Percentiles rank a stretch among this genome's conserved stretches.
Conservation (phyloP, 148 eudicot genomes). For the Diospyros kaki region DNA sequence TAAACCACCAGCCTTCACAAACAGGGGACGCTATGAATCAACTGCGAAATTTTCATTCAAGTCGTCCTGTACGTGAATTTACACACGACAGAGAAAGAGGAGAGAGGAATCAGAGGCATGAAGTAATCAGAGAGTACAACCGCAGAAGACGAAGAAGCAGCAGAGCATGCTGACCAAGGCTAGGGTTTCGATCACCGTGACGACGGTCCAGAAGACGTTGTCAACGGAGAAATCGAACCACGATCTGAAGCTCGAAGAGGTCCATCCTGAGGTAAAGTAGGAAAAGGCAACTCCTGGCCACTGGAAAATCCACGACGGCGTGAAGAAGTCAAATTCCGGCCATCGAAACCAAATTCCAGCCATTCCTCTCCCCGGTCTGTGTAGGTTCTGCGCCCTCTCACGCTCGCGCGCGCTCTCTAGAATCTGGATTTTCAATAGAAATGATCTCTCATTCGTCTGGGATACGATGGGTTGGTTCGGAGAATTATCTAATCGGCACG, state of each 20-base stretch:
- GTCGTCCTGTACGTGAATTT: too few species aligned
- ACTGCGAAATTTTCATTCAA: too few species aligned
- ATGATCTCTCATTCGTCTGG: too few species aligned
- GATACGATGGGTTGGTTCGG: too few species aligned
- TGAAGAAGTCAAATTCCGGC: constrained; percentile 28
- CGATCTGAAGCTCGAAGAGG: constrained; percentile 27
- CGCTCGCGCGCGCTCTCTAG: background rate
- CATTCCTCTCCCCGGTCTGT: constrained; percentile 11
- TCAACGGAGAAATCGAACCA: constrained; percentile 49
- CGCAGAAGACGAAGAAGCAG: constrained; percentile 53
- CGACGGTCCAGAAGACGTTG: constrained; percentile 42
- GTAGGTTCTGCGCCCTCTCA: background rate
- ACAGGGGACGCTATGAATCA: too few species aligned
- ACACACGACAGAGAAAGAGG: too few species aligned
- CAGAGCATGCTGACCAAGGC: constrained; percentile 44
- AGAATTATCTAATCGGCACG: too few species aligned
- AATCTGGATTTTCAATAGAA: background rate
- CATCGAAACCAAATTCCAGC: constrained; percentile 22
- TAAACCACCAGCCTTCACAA: too few species aligned
- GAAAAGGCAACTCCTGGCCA: constrained; percentile 36
- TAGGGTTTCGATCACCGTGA: constrained; percentile 40
- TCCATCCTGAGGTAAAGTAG: constrained; percentile 12
- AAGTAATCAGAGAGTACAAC: constrained; percentile 48
- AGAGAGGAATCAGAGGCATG: background rate
- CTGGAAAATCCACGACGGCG: constrained; percentile 26